Conservation (phyloP, 1,284 basidiomycete genomes). For the Ustilago bromivora region DNA sequence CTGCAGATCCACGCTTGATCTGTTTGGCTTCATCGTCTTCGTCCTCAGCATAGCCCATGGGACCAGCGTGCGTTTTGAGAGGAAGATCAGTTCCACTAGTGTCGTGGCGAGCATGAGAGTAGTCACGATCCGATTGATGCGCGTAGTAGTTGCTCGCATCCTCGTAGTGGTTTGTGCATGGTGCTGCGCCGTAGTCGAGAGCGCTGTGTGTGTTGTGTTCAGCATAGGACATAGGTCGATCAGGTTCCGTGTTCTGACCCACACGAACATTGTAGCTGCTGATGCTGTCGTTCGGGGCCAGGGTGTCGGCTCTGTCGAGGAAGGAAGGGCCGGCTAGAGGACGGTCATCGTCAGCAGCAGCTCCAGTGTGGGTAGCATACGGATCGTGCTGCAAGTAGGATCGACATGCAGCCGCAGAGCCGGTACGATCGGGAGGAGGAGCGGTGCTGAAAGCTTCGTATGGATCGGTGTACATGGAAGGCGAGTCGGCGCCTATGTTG, state of each 20-base stretch:
- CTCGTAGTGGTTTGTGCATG: conserved; percentile 17
- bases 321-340: conserved; percentile 20
- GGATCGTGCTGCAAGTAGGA: conserved; percentile 44
- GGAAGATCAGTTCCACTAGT: conserved; percentile 52
- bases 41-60: conserved; percentile 66
- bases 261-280: conserved; percentile 56
- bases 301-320: conserved; percentile 45
- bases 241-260: conserved; percentile 28
- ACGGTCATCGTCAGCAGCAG: conserved; percentile 15
- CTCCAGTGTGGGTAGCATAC: conserved; percentile 9
- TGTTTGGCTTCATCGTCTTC: conserved; percentile 63
- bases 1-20: conserved; percentile 41
- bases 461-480: conserved; percentile 60
- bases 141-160: conserved; percentile 27
- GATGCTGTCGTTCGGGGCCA: conserved; percentile 56
- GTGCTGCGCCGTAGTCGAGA: conserved; percentile 2
- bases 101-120: conserved; percentile 27
- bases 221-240: conserved; percentile 8
- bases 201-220: conserved; percentile 13
- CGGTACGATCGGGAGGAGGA: conserved; percentile 16
- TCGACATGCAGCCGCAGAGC: conserved; percentile 2
- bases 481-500: conserved; percentile 32
- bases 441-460: conserved; percentile 47
- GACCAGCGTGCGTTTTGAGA: conserved; percentile 41
- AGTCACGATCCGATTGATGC: conserved; percentile 11